Evolutionary conservation across 2,329 filamentous ascomycete genomes (phyloP), one percentile per base, ranked within the genome.

Genomic region (Xylaria polymorpha): DNA sequence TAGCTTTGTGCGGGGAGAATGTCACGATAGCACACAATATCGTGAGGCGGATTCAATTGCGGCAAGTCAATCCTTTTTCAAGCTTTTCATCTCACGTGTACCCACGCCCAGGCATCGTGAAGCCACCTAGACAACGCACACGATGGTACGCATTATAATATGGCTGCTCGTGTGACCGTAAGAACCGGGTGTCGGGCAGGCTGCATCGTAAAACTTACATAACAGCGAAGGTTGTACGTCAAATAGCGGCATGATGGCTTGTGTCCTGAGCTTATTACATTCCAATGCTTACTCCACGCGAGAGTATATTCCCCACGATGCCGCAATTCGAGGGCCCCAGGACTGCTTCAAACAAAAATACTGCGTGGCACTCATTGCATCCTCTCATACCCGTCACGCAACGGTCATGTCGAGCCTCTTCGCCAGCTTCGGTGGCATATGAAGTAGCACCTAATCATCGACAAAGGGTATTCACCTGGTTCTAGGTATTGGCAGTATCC

Each of bases 141-240:
- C 39, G n/a, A 37, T 43, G 51, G 37, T 61, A 25, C 48, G 25
- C 25, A 39, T 39, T 25, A 41, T 44, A 46, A 46, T 10, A 57
- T 37, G 5, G 22, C 41, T 51, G 41, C 41, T 29, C 64, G 59
- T 67, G 64, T 69, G 67, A 69, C 60, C 25, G 10, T 25, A 22
- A 53, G 10, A 41, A 1, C 55, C 41, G 9, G 50, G 35, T 4
- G 14, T 44, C 41, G 12, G 64, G 50, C 37, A 43, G 15, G 6
- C 29, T 46, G 29, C 64, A 29, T 61, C 48, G 64, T 67, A 69
- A 69, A 61, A 69, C 55, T 69, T 67, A 69, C 59, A 51, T 67
- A 67, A 63, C 41, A 59, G 20, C 55, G 14, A 32, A 57, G 29
- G 32, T 58, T 63, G 46, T 22, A 25, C n/a, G 29, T 61, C 37